Conservation (phyloP, 176 grass and related monocot genomes). For the Saccharum officinarum region DNA sequence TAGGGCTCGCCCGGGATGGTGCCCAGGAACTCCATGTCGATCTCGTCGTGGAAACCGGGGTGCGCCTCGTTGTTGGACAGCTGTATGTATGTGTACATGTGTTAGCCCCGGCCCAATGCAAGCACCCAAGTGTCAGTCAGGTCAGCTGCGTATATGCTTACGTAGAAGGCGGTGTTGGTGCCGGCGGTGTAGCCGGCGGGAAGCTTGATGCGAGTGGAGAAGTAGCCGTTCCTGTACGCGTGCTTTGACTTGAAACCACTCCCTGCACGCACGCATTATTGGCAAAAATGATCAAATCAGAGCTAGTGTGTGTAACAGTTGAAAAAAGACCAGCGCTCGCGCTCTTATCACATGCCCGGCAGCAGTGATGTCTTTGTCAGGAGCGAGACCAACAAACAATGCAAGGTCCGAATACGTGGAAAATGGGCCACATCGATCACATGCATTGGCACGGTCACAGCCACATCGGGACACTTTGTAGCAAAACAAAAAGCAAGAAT, state of each 20-base stretch:
- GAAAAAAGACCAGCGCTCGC: background rate
- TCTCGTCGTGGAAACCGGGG: conserved; percentile 74
- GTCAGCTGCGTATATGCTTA: background rate
- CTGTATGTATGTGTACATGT: conserved; percentile 8
- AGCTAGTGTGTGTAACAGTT: background rate
- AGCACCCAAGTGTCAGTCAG: background rate
- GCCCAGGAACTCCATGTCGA: conserved; percentile 83
- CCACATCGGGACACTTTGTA: background rate
- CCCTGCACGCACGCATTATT: conserved; percentile 24
- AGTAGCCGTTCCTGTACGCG: conserved; percentile 54
- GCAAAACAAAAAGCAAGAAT: background rate
- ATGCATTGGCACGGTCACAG: background rate
- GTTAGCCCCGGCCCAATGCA: background rate
- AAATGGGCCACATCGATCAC: background rate
- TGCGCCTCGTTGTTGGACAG: conserved; percentile 77
- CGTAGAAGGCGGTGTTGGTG: conserved; percentile 72
- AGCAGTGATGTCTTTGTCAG: background rate
- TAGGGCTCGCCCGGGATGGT: conserved; percentile 65
- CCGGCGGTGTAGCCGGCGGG: conserved; percentile 71
- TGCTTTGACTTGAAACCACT: conserved; percentile 71
- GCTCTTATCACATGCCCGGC: background rate
- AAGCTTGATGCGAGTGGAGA: conserved; percentile 59
- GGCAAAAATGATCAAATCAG: too few relatives aligned
- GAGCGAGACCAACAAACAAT: background rate
- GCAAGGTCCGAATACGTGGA: background rate